These are phyloP conservation scores for Nakazawaea holstii DNA, from an alignment of 805 yeast genomes.

Conservation along the genomic window DNA sequence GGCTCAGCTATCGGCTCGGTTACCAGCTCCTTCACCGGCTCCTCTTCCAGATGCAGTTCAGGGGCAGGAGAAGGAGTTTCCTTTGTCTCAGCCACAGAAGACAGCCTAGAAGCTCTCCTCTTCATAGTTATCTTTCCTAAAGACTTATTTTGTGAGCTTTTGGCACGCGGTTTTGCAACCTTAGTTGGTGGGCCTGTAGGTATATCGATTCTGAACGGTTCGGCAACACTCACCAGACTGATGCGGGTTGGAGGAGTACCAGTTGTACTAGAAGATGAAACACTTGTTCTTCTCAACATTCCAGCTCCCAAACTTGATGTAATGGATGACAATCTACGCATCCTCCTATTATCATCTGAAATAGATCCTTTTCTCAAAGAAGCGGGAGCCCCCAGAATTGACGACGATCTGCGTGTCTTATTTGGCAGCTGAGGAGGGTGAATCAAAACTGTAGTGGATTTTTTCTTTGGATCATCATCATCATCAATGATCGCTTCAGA, in stretches of 20 bases:
- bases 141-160: not conserved
- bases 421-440: not conserved
- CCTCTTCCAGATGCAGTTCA: not conserved
- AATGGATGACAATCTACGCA: constrained; percentile 15
- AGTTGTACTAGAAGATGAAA: constrained; percentile 5
- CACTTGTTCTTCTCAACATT: constrained; percentile 9
- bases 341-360: constrained; percentile 10
- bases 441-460: constrained; percentile 6
- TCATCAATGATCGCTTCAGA: constrained; percentile 1
- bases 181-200: constrained; percentile 7
- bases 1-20: too few species aligned
- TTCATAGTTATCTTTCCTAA: not conserved
- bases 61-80: not conserved
- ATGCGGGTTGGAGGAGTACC: constrained; percentile 11
- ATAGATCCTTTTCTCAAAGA: constrained; percentile 1
- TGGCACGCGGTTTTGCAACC: not conserved
- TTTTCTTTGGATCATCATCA: constrained; percentile 4
- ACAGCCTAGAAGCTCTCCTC: not conserved
- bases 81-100: not conserved
- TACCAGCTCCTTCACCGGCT: too few species aligned
- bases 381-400: not conserved
- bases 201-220: constrained; percentile 9
- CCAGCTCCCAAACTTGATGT: constrained; percentile 13
- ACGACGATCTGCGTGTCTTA: not conserved
- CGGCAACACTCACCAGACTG: constrained; percentile 4